Conservation (phyloP, 352 stramenopile genomes). For the Globisporangium mamillatum region DNA sequence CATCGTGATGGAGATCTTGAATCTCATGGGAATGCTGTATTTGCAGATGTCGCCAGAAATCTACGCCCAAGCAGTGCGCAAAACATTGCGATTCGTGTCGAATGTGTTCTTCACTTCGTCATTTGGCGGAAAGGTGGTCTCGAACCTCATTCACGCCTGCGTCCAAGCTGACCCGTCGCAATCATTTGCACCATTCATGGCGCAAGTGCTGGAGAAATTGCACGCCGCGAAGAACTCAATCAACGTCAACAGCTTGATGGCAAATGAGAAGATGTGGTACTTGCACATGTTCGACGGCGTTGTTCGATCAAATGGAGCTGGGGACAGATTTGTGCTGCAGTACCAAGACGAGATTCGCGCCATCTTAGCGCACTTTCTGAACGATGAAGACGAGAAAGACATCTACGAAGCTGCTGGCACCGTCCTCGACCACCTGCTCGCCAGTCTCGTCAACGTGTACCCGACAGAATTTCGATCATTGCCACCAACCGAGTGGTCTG, state of each 20-base stretch:
- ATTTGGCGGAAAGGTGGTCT: conserved; percentile 62
- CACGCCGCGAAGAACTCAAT: conserved; percentile 31
- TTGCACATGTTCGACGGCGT: conserved; percentile 54
- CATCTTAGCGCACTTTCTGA: conserved; percentile 45
- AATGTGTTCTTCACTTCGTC: conserved; percentile 58
- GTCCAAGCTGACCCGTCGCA: conserved; percentile 41
- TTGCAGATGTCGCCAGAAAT: conserved; percentile 60
- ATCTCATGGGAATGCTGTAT: conserved; percentile 61
- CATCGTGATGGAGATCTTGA: conserved; percentile 55
- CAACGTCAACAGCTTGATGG: conserved; percentile 35
- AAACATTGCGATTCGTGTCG: conserved; percentile 53
- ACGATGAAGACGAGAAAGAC: conserved; percentile 49
- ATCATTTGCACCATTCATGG: conserved; percentile 39
- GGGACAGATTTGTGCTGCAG: conserved; percentile 28
- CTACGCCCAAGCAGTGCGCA: conserved; percentile 49
- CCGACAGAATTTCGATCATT: conserved; percentile 62
- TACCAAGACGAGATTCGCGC: conserved; percentile 37
- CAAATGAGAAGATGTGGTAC: conserved; percentile 68
- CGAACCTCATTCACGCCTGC: conserved; percentile 48
- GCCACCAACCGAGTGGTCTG: conserved; percentile 36
- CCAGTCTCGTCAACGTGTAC: conserved; percentile 48
- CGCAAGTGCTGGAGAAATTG: conserved; percentile 49
- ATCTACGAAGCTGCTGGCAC: conserved; percentile 46
- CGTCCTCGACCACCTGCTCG: conserved; percentile 46
- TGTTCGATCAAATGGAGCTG: conserved; percentile 37